These are phyloP conservation scores for Mercurialis annua DNA, from an alignment of 345 rosid species.

Conservation along the genomic window DNA sequence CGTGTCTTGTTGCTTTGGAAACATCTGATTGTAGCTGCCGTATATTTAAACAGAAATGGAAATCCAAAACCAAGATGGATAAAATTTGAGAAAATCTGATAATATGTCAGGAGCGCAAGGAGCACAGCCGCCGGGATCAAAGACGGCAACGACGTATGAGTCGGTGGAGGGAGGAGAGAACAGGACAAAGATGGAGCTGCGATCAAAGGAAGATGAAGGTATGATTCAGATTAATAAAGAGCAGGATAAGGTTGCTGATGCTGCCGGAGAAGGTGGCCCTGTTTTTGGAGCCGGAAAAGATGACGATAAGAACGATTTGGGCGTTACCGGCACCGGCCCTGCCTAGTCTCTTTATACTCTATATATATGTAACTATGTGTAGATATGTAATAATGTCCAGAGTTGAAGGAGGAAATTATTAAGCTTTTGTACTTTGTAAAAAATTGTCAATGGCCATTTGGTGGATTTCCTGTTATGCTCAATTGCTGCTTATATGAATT, in stretches of 20 bases:
- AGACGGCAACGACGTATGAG: conserved; percentile 43
- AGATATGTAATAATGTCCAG: no score
- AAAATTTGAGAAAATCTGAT: no score
- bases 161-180: conserved; percentile 50
- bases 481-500: no score
- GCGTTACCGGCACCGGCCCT: conserved; percentile 44
- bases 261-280: conserved; percentile 47
- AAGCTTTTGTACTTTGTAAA: no score
- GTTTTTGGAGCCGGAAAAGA: conserved; percentile 43
- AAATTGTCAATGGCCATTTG: no score
- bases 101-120: conserved; percentile 69
- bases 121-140: conserved; percentile 50
- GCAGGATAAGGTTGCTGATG: conserved; percentile 45
- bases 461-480: no score
- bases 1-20: no score
- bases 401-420: no score
- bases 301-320: conserved; percentile 38
- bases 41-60: no score
- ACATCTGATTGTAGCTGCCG: no score
- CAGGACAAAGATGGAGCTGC: conserved; percentile 37
- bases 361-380: no score
- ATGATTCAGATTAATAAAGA: conserved; percentile 37
- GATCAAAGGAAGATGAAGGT: conserved; percentile 39
- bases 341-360: background rate
- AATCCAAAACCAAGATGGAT: no score